Base-by-base conservation (phyloP, 305 asterid genomes). In the Nicotiana rustica region DNA sequence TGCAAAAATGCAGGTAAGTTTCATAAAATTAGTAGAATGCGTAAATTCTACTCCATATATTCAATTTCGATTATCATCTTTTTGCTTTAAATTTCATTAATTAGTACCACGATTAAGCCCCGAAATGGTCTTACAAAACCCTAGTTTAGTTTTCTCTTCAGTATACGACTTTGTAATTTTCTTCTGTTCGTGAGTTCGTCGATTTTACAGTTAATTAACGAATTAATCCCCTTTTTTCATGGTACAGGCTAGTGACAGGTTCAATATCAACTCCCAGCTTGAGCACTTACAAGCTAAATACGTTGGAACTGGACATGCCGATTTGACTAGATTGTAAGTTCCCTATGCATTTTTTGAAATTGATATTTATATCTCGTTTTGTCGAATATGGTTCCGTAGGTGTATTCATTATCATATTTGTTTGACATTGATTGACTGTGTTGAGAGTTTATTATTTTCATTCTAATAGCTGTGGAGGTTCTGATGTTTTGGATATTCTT, bases 301-400 rank as follows among this genome's bases (percentile, higher is more conserved):
- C 84, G 99, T 96, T 62, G 99, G 99, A 41, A 96, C 99, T 25
- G 99, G 99, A 9, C 98, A 96, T 79, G 98, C 99, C 41, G 98
- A 96, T 75, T 87, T 96, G 94, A 96, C 90, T 78, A 88, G 99
- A 92, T 95, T 92, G 99, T 95, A 81, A 86, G 97, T 84, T 19
- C 10, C 36, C 25, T 81, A 49, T 47, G 52, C 14, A 12, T 47
- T 81, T 80, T 13, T 52, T 66, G 69, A 52, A 69, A 19, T 67
- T 33, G 19, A 5, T 78, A 13, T 61, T 17, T 10, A 12, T 64
- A 44, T 44, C 1, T 7, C 10, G 47, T 78, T 25, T 77, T 5
- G 13, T 73, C 9, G 44, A 10, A 52, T 13, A 25, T 41, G 9
- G 64, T 38, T 17, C 31, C 7, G 13, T 44, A 19, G 36, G 59